Percentiles rank a stretch among this genome's conserved stretches.
Conservation (phyloP, 805 yeast species). For the Cyberlindnera mrakii region DNA sequence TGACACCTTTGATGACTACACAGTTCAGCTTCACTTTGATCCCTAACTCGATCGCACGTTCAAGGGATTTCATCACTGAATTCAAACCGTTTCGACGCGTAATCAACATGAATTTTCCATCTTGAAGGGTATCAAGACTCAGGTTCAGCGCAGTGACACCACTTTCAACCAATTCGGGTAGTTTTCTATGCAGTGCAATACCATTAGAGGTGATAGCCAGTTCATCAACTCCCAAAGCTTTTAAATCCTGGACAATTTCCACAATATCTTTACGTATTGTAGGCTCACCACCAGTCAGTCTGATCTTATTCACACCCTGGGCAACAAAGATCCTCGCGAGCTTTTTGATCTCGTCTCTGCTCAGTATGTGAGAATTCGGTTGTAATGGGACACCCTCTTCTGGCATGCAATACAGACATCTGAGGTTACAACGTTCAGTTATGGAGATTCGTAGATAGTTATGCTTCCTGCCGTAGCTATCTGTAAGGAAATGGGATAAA, state of each 20-base stretch:
- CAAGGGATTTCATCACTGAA: conserved; percentile 38
- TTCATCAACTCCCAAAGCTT: conserved; percentile 37
- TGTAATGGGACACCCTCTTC: conserved; percentile 48
- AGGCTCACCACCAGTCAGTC: conserved; percentile 55
- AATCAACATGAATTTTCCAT: conserved; percentile 43
- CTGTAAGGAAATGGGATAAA: conserved; percentile 38
- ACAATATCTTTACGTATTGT: conserved; percentile 46
- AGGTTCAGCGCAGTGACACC: conserved; percentile 45
- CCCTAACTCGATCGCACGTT: conserved; percentile 37
- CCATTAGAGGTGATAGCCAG: conserved; percentile 50
- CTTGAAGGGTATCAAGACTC: conserved; percentile 43
- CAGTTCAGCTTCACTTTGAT: conserved; percentile 42
- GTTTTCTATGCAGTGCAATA: conserved; percentile 41
- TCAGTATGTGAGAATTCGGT: conserved; percentile 34
- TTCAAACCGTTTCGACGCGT: conserved; percentile 45
- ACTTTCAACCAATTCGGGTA: conserved; percentile 32
- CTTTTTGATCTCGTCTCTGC: conserved; percentile 38
- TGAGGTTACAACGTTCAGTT: conserved; percentile 44
- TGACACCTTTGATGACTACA: conserved; percentile 43
- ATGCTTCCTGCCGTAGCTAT: conserved; percentile 38
- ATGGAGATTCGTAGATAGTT: conserved; percentile 45
- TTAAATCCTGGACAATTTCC: conserved; percentile 32
- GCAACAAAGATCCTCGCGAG: conserved; percentile 38
- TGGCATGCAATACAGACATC: conserved; percentile 51
- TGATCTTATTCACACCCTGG: conserved; percentile 44